Percentiles rank a stretch among this genome's conserved stretches.
phyloP scores from a whole-genome alignment of 2,329 filamentous ascomycete genomes.

The Nigrospora sphaerica region DNA sequence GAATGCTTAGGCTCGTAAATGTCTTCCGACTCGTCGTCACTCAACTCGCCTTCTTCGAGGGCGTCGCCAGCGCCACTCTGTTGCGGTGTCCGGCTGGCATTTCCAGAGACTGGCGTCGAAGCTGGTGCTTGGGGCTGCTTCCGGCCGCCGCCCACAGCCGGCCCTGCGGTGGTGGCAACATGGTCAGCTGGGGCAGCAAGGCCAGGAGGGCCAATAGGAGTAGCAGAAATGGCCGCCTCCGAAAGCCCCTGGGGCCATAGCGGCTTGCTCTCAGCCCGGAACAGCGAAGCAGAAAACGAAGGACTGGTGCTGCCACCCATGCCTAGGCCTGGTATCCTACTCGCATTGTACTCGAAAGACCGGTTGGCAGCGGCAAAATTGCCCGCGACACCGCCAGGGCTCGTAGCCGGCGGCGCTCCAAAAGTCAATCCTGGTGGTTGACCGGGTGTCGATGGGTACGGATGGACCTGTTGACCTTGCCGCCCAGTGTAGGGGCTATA shows the following conservation, averaged over 20 bases:
- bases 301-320: neutral
- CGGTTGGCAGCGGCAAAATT: slow-evolving; percentile 1
- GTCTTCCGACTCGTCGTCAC: slow-evolving; percentile 58
- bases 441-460: slow-evolving; percentile 4
- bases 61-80: neutral
- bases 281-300: neutral
- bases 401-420: neutral
- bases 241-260: neutral
- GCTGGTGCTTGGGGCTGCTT: neutral
- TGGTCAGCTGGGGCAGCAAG: neutral
- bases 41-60: slow-evolving; percentile 69
- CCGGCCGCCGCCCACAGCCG: neutral
- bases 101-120: neutral
- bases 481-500: neutral
- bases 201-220: neutral
- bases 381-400: neutral
- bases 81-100: neutral
- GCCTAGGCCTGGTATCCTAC: slow-evolving; percentile 1
- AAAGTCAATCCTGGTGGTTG: neutral
- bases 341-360: slow-evolving; percentile 9
- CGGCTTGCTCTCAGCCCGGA: neutral
- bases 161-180: neutral
- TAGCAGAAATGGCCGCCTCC: neutral
- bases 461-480: slow-evolving; percentile 5
- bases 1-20: slow-evolving; percentile 38